A percentile compares a stretch with the other conserved stretches of the same genome.
Conservation (phyloP, 2,329 filamentous ascomycete genomes). For the Sclerotinia glacialis region DNA sequence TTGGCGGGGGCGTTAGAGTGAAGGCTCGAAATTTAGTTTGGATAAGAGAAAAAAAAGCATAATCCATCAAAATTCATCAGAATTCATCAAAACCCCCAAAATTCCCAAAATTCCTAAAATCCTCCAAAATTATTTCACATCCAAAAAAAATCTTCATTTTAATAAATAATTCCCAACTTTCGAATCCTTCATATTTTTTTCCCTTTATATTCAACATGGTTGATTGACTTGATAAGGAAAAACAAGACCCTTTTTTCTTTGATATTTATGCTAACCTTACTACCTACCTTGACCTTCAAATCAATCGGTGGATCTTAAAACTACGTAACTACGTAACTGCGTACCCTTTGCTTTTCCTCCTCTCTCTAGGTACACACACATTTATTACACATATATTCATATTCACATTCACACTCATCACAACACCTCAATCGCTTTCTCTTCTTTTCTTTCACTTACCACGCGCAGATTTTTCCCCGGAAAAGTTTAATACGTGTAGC, state of each 20-base stretch:
- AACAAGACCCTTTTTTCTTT: neutral
- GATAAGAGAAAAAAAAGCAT: constrained; percentile 11
- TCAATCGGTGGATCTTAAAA: neutral
- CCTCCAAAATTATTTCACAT: neutral
- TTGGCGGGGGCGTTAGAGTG: neutral
- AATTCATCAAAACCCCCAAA: no score
- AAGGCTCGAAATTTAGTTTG: neutral
- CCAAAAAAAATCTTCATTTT: neutral
- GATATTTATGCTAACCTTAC: neutral
- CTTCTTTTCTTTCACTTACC: neutral
- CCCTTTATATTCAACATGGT: neutral
- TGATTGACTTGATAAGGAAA: neutral
- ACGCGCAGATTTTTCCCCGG: neutral
- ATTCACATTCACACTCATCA: neutral
- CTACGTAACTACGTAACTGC: constrained; percentile 11
- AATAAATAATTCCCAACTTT: neutral
- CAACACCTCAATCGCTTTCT: neutral
- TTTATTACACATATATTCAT: no score
- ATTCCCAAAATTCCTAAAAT: no score
- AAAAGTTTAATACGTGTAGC: neutral
- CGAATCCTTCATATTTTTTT: neutral
- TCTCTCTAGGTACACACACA: neutral
- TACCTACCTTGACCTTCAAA: neutral
- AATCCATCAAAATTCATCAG: neutral
- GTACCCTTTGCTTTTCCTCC: neutral